phyloP scores from a whole-genome alignment of 208 protist genomes.

The Porcisia deanei region DNA sequence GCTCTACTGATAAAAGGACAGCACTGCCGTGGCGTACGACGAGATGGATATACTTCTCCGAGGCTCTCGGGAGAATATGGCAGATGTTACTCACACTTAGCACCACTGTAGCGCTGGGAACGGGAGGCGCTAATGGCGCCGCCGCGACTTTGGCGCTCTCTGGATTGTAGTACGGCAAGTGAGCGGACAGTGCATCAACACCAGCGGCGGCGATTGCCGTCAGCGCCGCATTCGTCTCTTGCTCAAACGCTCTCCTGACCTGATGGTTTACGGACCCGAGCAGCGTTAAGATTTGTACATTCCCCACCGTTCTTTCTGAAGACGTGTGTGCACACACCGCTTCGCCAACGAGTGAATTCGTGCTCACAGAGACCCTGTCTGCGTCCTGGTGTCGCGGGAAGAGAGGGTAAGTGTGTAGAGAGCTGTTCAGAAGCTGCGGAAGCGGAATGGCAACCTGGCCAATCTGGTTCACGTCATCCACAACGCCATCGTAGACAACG shows the following conservation, averaged over 20 bases:
- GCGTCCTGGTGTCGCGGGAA: slow-evolving; percentile 11
- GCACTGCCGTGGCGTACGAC: slow-evolving; percentile 38
- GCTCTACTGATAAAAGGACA: slow-evolving; percentile 48
- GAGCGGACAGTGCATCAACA: background rate
- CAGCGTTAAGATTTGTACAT: slow-evolving; percentile 18
- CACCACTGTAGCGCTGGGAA: slow-evolving; percentile 32
- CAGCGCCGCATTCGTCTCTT: background rate
- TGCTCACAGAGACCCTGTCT: background rate
- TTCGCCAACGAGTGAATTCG: background rate
- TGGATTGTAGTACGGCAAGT: slow-evolving; percentile 30
- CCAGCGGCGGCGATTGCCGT: background rate
- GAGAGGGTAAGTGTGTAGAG: slow-evolving; percentile 43
- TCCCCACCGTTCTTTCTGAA: slow-evolving; percentile 12
- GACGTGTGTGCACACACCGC: background rate
- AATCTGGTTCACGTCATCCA: slow-evolving; percentile 72
- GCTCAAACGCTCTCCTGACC: background rate
- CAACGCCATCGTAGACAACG: slow-evolving; percentile 74
- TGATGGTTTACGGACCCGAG: slow-evolving; percentile 15
- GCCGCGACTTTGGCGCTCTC: background rate
- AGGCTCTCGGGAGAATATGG: slow-evolving; percentile 35
- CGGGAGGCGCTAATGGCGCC: background rate
- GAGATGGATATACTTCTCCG: slow-evolving; percentile 46
- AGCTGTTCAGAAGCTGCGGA: slow-evolving; percentile 51
- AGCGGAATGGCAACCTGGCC: slow-evolving; percentile 66
- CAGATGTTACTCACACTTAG: slow-evolving; percentile 64